Percentiles rank a stretch among this genome's conserved stretches.
phyloP scores from a whole-genome alignment of 1,284 basidiomycete species.

The Leccinum subatratum region DNA sequence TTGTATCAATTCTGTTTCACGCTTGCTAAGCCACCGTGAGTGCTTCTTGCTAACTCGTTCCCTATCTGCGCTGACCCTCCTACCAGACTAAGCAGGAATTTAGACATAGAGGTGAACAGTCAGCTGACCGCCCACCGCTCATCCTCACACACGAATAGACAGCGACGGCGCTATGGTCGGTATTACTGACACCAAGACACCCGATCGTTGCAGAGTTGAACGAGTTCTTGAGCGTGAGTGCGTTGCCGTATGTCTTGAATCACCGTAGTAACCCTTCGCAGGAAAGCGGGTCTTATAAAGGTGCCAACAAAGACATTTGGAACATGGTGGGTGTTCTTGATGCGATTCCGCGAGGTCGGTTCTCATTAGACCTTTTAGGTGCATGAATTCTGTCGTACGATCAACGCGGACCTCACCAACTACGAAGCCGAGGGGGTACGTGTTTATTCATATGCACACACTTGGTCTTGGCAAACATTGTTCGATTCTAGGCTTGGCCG shows the following conservation, averaged over 20 bases:
- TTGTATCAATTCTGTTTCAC: slow-evolving; percentile 66
- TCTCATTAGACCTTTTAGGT: slow-evolving; percentile 41
- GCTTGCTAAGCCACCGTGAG: slow-evolving; percentile 65
- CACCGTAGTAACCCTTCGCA: slow-evolving; percentile 28
- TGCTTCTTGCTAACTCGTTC: slow-evolving; percentile 17
- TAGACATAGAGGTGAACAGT: slow-evolving; percentile 69
- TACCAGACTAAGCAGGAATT: slow-evolving; percentile 59
- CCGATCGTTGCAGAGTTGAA: slow-evolving; percentile 59
- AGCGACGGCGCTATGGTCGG: slow-evolving; percentile 68
- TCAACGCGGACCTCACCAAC: slow-evolving; percentile 54
- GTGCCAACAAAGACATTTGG: slow-evolving; percentile 80
- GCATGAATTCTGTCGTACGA: slow-evolving; percentile 65
- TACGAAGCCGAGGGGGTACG: slow-evolving; percentile 69
- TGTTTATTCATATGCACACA: slow-evolving; percentile 5
- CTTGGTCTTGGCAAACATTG: slow-evolving; percentile 6
- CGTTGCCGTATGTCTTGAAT: not conserved
- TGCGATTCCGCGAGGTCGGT: slow-evolving; percentile 1
- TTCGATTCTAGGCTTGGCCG: slow-evolving; percentile 62
- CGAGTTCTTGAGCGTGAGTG: slow-evolving; percentile 58
- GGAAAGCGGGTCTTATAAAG: slow-evolving; percentile 63
- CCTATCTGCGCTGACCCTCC: slow-evolving; percentile 6
- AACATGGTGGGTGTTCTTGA: slow-evolving; percentile 54
- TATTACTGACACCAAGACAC: slow-evolving; percentile 59
- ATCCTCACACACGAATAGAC: slow-evolving; percentile 42
- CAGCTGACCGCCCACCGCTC: not conserved